phyloP scores from a whole-genome alignment of 2,329 filamentous ascomycete species.

The Claviceps monticola region DNA sequence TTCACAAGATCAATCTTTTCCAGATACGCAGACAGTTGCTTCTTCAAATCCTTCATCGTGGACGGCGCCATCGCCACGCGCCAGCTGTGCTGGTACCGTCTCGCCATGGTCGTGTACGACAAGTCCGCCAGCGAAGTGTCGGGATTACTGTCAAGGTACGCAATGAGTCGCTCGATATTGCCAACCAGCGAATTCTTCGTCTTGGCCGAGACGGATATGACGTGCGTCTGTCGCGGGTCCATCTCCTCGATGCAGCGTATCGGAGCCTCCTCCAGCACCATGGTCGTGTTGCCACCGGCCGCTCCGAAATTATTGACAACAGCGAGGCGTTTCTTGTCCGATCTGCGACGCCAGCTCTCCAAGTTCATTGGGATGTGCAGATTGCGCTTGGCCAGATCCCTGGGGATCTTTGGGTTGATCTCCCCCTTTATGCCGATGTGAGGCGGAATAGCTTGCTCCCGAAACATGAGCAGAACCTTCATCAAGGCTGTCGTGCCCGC shows the following conservation, averaged over 20 bases:
- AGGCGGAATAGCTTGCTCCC: constrained; percentile 48
- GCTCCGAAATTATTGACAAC: constrained; percentile 59
- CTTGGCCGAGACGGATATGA: constrained; percentile 46
- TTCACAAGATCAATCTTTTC: neutral
- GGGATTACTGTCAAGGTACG: constrained; percentile 37
- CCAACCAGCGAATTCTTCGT: constrained; percentile 40
- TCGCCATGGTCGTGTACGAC: constrained; percentile 55
- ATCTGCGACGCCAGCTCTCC: constrained; percentile 31
- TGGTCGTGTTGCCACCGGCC: constrained; percentile 56
- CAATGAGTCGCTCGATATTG: constrained; percentile 41
- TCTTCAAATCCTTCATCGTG: neutral
- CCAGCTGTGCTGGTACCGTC: constrained; percentile 46
- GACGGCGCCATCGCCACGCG: constrained; percentile 33
- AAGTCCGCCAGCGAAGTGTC: constrained; percentile 41
- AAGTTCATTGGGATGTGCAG: constrained; percentile 43
- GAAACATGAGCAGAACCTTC: constrained; percentile 52
- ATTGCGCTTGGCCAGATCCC: constrained; percentile 41
- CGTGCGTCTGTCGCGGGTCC: constrained; percentile 42
- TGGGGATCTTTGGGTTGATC: constrained; percentile 47
- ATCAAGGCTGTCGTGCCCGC: constrained; percentile 48
- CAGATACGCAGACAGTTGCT: neutral
- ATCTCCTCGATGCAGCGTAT: constrained; percentile 21
- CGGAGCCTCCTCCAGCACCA: constrained; percentile 50
- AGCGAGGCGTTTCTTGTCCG: constrained; percentile 29
- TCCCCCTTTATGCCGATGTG: constrained; percentile 53